These are phyloP conservation scores for Metarhizium brunneum DNA, from an alignment of 2,329 filamentous ascomycete species.

Conservation along the genomic window DNA sequence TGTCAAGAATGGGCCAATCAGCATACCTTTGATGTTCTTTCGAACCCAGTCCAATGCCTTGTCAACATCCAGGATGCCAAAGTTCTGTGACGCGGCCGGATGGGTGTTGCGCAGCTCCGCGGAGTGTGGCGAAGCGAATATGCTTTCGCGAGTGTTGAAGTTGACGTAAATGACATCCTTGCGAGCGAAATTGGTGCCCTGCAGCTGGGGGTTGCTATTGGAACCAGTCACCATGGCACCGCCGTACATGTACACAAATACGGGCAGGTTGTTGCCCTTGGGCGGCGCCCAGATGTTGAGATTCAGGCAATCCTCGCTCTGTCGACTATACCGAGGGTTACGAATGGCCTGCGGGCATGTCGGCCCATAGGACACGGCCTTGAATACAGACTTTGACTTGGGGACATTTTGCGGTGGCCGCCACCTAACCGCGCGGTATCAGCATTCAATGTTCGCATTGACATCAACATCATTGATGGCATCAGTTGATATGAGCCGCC, in stretches of 20 bases:
- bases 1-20: background rate
- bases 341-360: background rate
- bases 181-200: conserved; percentile 25
- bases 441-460: background rate
- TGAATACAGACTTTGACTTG: background rate
- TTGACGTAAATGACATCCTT: conserved; percentile 28
- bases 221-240: conserved; percentile 21
- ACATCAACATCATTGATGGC: no score
- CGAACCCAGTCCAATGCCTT: background rate
- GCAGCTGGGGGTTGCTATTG: conserved; percentile 28
- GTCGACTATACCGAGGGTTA: conserved; percentile 7
- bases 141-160: conserved; percentile 31
- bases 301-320: conserved; percentile 32
- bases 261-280: conserved; percentile 17
- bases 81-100: background rate
- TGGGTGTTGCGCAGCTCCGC: conserved; percentile 19
- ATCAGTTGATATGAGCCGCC: no score
- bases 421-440: background rate
- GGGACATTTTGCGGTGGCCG: background rate
- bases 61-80: background rate
- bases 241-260: conserved; percentile 33
- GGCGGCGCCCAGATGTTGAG: conserved; percentile 28
- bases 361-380: background rate
- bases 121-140: conserved; percentile 34
- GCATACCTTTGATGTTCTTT: background rate